Conservation (phyloP, 495 filamentous ascomycete genomes). For the Lasiosphaeria miniovina region DNA sequence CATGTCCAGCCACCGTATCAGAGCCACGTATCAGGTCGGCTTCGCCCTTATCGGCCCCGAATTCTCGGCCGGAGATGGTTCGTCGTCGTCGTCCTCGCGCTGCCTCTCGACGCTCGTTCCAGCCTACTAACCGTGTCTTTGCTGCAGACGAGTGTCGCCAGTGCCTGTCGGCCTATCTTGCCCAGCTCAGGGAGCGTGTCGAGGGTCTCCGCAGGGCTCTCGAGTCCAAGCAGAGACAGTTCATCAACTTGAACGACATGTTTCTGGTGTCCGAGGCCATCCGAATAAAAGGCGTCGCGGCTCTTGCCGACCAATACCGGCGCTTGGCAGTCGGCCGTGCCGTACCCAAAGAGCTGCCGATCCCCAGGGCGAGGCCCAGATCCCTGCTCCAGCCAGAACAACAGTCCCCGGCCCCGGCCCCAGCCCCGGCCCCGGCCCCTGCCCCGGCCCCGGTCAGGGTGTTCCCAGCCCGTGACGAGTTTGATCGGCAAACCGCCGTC, state of each 20-base stretch:
- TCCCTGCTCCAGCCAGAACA: constrained; percentile 12
- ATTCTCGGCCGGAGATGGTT: constrained; percentile 37
- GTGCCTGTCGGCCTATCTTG: constrained; percentile 23
- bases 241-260: constrained; percentile 30
- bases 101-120: neutral
- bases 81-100: constrained; percentile 1
- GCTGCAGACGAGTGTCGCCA: constrained; percentile 28
- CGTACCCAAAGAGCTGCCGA: constrained; percentile 31
- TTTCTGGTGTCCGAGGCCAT: constrained; percentile 33
- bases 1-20: constrained; percentile 32
- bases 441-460: neutral
- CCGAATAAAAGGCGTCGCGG: constrained; percentile 27
- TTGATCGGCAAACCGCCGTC: constrained; percentile 15
- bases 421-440: neutral
- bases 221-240: constrained; percentile 13
- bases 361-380: constrained; percentile 20
- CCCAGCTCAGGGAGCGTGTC: constrained; percentile 26
- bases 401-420: neutral
- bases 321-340: constrained; percentile 35
- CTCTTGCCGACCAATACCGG: constrained; percentile 36
- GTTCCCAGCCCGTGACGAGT: constrained; percentile 10
- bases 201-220: constrained; percentile 21
- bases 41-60: constrained; percentile 36
- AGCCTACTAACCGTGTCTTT: constrained; percentile 3
- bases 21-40: constrained; percentile 33